Evolutionary conservation across 768 basidiomycete species (phyloP).

Genomic region (Podaxis sp.): DNA sequence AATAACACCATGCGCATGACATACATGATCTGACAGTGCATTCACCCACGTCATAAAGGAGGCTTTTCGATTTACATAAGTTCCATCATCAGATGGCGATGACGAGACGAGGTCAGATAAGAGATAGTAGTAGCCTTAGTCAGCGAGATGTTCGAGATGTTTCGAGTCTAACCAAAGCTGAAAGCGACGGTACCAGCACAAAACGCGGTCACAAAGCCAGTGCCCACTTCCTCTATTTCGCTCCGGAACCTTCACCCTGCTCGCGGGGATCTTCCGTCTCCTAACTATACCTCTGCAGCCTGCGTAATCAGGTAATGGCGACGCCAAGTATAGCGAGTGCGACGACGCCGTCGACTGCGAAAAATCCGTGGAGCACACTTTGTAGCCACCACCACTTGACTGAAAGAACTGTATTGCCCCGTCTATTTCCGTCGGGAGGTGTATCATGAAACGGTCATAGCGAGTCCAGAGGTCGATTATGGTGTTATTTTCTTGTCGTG

Average conservation of each 20-base stretch:
- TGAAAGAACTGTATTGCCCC: neutral
- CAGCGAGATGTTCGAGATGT: neutral
- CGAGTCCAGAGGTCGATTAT: conserved; percentile 3
- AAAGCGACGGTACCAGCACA: neutral
- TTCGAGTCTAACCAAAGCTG: neutral
- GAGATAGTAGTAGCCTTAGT: neutral
- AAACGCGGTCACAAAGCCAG: neutral
- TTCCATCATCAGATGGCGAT: neutral
- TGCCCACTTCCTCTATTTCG: neutral
- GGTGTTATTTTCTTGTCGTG: neutral
- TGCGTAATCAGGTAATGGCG: neutral
- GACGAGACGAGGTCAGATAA: neutral
- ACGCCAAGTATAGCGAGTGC: neutral
- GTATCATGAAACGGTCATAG: conserved; percentile 2
- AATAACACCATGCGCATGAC: too few species aligned
- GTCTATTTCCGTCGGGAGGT: neutral
- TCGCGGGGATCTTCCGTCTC: neutral
- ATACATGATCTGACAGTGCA: neutral
- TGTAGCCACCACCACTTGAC: neutral
- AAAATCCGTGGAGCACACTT: neutral
- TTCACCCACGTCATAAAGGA: too few species aligned
- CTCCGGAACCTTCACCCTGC: neutral
- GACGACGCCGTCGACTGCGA: neutral
- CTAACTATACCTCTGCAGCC: neutral
- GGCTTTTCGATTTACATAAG: too few species aligned